These are phyloP conservation scores for Marasmius oreades DNA, from an alignment of 1,284 basidiomycete genomes.

Conservation along the genomic window DNA sequence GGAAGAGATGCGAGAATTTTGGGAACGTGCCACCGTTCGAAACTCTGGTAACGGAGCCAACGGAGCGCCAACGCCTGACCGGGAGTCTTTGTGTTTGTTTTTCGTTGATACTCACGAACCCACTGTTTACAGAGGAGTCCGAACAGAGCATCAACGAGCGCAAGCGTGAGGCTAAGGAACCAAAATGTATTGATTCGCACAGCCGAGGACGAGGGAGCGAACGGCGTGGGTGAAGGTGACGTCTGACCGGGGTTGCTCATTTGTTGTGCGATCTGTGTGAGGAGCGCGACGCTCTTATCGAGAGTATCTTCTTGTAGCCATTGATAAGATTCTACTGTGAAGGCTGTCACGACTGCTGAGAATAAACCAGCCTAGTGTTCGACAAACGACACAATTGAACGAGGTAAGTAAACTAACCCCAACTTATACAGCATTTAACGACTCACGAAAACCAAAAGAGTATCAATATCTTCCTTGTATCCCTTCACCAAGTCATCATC, in stretches of 20 bases:
- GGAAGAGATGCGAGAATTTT: not conserved
- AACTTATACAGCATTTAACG: not conserved
- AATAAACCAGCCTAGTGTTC: not conserved
- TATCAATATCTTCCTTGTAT: too few relatives aligned
- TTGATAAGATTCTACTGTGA: constrained; percentile 7
- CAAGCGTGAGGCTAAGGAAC: constrained; percentile 10
- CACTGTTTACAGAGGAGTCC: constrained; percentile 14
- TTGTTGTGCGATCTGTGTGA: constrained; percentile 1
- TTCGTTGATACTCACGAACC: constrained; percentile 10
- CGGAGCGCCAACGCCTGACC: not conserved
- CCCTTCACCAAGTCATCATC: too few relatives aligned
- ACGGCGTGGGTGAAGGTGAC: not conserved
- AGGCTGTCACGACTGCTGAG: constrained; percentile 6
- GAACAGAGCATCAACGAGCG: constrained; percentile 3
- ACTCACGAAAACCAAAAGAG: constrained; percentile 3
- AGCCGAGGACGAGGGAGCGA: not conserved
- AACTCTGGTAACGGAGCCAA: not conserved
- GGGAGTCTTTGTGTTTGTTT: not conserved
- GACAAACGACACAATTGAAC: too few relatives aligned
- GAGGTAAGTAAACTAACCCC: not conserved
- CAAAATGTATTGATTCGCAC: constrained; percentile 4
- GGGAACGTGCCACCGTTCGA: not conserved
- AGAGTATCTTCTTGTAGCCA: not conserved
- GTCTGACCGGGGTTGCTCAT: too few relatives aligned
- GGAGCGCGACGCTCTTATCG: not conserved